Conservation (phyloP, 2,329 filamentous ascomycete species). For the Xylaria arbuscula region DNA sequence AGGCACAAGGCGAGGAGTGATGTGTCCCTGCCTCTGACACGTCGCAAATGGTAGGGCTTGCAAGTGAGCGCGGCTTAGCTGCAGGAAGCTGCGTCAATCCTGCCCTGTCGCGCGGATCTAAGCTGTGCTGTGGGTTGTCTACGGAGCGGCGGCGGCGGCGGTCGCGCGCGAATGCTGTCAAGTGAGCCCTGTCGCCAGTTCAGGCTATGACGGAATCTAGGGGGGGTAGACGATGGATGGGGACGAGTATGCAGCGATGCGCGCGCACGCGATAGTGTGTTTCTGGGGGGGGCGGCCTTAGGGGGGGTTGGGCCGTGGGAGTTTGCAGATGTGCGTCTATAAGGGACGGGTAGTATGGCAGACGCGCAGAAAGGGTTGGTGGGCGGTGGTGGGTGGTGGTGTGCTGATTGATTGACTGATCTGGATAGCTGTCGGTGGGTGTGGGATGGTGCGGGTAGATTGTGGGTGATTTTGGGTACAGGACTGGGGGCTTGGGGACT, state of each 20-base stretch:
- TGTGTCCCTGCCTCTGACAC: constrained; percentile 69
- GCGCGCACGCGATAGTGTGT: constrained; percentile 30
- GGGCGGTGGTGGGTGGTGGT: constrained; percentile 20
- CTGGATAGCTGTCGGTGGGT: constrained; percentile 26
- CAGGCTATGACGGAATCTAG: constrained; percentile 60
- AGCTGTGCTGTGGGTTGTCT: constrained; percentile 48
- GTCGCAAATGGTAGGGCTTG: constrained; percentile 69
- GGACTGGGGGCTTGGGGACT: constrained; percentile 34
- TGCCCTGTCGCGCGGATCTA: constrained; percentile 53
- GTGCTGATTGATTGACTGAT: constrained; percentile 10
- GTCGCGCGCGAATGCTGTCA: constrained; percentile 44
- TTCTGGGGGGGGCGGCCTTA: neutral
- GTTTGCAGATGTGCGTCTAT: constrained; percentile 37
- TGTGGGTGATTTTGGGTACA: constrained; percentile 38
- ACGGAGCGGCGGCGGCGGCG: constrained; percentile 25
- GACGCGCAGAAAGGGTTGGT: constrained; percentile 27
- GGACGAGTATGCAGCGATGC: constrained; percentile 41
- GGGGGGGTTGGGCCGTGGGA: constrained; percentile 33
- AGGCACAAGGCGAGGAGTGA: constrained; percentile 60
- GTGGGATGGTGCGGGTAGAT: constrained; percentile 40
- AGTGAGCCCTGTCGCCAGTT: constrained; percentile 55
- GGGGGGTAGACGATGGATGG: constrained; percentile 41
- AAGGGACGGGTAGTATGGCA: constrained; percentile 27
- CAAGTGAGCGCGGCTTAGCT: constrained; percentile 62
- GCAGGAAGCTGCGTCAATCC: constrained; percentile 66